Evolutionary conservation across 441 rosid genomes (phyloP).

Genomic region (Erysimum cheiri): DNA sequence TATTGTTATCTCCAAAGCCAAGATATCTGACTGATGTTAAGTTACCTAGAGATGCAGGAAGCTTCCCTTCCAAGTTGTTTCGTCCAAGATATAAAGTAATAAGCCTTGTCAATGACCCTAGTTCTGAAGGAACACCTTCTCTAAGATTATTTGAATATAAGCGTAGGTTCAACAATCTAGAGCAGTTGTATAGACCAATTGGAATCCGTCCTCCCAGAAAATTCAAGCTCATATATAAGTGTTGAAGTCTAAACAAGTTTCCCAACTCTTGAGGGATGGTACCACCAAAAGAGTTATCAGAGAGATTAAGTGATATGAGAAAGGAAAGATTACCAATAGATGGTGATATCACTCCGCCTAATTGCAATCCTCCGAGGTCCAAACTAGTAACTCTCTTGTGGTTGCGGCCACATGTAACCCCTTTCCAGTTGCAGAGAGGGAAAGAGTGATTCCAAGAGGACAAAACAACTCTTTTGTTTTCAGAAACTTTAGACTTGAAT

Average conservation of each 20-base stretch:
- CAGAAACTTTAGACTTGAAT: constrained; percentile 4
- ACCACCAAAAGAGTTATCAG: neutral
- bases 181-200: neutral
- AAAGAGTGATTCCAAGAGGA: constrained; percentile 4
- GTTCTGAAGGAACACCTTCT: neutral
- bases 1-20: neutral
- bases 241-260: constrained; percentile 1
- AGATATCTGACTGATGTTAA: neutral
- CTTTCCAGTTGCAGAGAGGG: neutral
- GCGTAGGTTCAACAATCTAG: neutral
- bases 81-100: accelerated
- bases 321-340: constrained; percentile 25
- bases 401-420: constrained; percentile 6
- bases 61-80: neutral
- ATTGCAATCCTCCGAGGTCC: neutral
- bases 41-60: constrained; percentile 14
- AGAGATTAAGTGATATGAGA: neutral
- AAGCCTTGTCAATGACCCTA: constrained; percentile 3
- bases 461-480: neutral
- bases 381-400: constrained; percentile 11
- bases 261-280: constrained; percentile 9
- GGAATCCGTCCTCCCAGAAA: neutral
- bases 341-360: constrained; percentile 10
- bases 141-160: neutral
- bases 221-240: neutral